Conservation (phyloP, 2,329 filamentous ascomycete species). For the Trichoderma semiorbis region DNA sequence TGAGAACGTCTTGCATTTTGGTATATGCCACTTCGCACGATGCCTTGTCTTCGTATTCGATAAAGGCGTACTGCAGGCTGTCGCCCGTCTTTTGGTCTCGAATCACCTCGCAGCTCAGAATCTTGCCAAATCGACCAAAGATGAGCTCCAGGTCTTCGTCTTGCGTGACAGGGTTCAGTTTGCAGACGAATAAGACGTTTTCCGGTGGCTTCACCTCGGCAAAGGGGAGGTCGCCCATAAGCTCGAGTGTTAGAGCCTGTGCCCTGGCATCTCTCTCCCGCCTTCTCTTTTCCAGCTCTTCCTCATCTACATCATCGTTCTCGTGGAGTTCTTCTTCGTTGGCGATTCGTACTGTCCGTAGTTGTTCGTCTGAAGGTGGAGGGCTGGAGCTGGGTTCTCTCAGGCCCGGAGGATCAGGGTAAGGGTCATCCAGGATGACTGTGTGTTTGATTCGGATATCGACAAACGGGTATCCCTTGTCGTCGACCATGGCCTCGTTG, state of each 20-base stretch:
- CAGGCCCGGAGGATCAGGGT: constrained; percentile 73
- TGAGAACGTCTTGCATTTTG: constrained; percentile 97
- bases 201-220: constrained; percentile 96
- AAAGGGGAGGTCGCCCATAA: constrained; percentile 96
- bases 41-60: constrained; percentile 90
- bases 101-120: constrained; percentile 93
- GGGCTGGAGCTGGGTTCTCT: constrained; percentile 77
- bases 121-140: constrained; percentile 93
- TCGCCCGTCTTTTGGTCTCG: constrained; percentile 91
- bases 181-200: constrained; percentile 97
- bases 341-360: constrained; percentile 86
- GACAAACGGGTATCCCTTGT: constrained; percentile 80
- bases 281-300: constrained; percentile 73
- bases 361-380: constrained; percentile 75
- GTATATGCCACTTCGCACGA: constrained; percentile 95
- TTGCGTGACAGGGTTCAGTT: constrained; percentile 92
- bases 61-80: constrained; percentile 94
- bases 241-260: constrained; percentile 91
- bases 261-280: constrained; percentile 88
- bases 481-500: constrained; percentile 83
- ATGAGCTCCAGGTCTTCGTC: constrained; percentile 94
- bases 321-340: constrained; percentile 81
- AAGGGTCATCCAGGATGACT: constrained; percentile 87
- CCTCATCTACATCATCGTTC: constrained; percentile 68
- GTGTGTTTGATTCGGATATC: constrained; percentile 95